Evolutionary conservation across 2,329 filamentous ascomycete species (phyloP), one percentile per base, ranked within the genome.

Genomic region (Fusarium sp.): DNA sequence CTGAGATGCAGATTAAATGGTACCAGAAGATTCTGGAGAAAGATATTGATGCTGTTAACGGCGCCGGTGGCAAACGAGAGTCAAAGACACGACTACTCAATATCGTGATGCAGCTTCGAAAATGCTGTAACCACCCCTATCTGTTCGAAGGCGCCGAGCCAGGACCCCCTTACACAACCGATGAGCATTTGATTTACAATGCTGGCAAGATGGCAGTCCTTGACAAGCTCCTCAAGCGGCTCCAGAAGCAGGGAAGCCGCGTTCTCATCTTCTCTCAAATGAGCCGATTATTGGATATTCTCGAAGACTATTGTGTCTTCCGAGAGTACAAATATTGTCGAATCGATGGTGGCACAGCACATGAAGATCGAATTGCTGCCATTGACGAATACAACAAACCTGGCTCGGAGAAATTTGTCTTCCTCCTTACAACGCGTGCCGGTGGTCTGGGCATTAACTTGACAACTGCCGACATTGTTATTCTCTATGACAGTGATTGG

Each of bases 211-310:
- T 99, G 96, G 90, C 95, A 38, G 95, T 99, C 80, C 89, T 99
- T 24, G 96, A 99, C 85, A 97, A 94, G 84, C 90, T 99, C 17
- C 87, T 99, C 55, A 91, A 89, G 78, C 91, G 95, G 52, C 90
- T 99, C 85, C 89, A 95, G 82, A 90, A 89, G 52, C 93, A 98
- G 80, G 96, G 95, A 47, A 98, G 95, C 80, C 90, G 96, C 74
- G 95, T 99, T n/a, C 89, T 99, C 63, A 98, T 99, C 77, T 99
- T 99, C 85, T 99, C 96, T 2, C 96, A 99, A 80, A 99, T 99
- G 96, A 98, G 95, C 79, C 94, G 96, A 89, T 88, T 98, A 44
- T 86, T 99, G 47, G 96, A 99, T 80, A 99, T 99, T 60, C 88
- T 99, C 22, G 96, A 99, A 81, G 96, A 99, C 82, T 99, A 99